Base-by-base conservation (phyloP, 148 eudicot genomes). In the Bassia scoparia region DNA sequence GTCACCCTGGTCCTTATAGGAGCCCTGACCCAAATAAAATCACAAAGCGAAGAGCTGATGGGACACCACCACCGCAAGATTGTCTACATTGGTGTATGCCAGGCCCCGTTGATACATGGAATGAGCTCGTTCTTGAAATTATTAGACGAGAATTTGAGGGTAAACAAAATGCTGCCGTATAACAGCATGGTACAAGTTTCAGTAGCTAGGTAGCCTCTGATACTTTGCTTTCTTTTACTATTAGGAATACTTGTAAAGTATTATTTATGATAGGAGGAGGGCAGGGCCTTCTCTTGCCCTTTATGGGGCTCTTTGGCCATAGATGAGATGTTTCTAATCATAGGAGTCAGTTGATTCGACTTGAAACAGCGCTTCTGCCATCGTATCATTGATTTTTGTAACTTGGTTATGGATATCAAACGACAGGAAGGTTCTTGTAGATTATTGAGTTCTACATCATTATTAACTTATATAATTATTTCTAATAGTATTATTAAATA, bases 51-150 rank as follows among this genome's bases (percentile, higher is more conserved):
- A 89, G 92, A 18, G 89, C 93, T 0, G 80, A 89, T 66, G 98
- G 98, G 55, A 85, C 71, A 78, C 98, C 98, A 0, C 98, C 98
- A 0, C 98, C 98, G 14, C 98, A 94, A 81, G 98, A 94, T 84
- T 94, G 98, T 81, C 70, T 94, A 52, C 98, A 94, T 69, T 94
- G 98, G 98, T 94, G 98, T 76, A 91, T 94, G 98, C 98, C 98
- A 0, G 98, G 98, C 21, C 98, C 98, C 0, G 90, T 89, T 59
- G 98, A 94, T 76, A 89, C 90, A 5, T 94, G 98, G 98, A 94
- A 91, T 61, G 98, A 94, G 79, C 77, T 94, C 31, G 86, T 93
- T 33, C 77, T 86, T 48, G 97, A 94, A 77, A 82, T 91, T 37
- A 88, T 94, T 35, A 82, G 90, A 71, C 84, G 89, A 74, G 86